These are phyloP conservation scores for Phaffia australis DNA, from an alignment of 768 basidiomycete species.

Conservation along the genomic window DNA sequence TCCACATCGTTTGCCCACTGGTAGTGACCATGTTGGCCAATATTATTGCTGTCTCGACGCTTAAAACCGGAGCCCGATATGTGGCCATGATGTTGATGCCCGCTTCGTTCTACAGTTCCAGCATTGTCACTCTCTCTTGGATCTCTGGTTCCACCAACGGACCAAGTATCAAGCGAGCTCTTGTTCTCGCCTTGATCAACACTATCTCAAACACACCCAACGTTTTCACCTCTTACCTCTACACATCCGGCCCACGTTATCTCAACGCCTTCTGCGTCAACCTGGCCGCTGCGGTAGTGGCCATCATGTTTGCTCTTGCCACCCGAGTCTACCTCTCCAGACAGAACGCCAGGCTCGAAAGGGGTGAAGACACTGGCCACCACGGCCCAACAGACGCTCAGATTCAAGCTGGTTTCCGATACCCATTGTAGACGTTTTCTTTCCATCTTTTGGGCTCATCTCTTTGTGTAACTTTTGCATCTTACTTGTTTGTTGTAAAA, in stretches of 20 bases:
- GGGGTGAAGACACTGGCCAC: conserved; percentile 30
- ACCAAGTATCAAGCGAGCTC: conserved; percentile 34
- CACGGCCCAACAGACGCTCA: conserved; percentile 33
- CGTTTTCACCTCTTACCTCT: conserved; percentile 30
- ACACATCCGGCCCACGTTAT: conserved; percentile 34
- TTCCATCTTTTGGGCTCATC: not conserved
- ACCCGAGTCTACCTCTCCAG: conserved; percentile 32
- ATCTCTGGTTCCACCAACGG: conserved; percentile 32
- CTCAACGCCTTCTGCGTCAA: conserved; percentile 35
- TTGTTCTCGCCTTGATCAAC: conserved; percentile 35
- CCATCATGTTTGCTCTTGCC: conserved; percentile 28
- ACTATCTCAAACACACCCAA: conserved; percentile 27
- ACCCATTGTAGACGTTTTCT: conserved; percentile 30
- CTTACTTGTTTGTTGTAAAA: no score
- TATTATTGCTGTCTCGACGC: conserved; percentile 34
- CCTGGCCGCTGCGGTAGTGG: conserved; percentile 32
- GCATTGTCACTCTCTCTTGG: conserved; percentile 35
- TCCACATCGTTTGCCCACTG: conserved; percentile 31
- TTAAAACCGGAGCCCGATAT: conserved; percentile 33
- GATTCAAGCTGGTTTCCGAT: conserved; percentile 33
- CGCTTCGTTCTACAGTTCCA: conserved; percentile 33
- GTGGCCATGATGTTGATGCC: conserved; percentile 35
- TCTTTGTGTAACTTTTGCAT: conserved; percentile 5
- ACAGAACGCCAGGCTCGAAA: conserved; percentile 34
- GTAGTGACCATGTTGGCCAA: conserved; percentile 33